A percentile compares a stretch with the other conserved stretches of the same genome.
Evolutionary conservation across 768 basidiomycete species (phyloP).

Genomic region (Serendipita sp.): DNA sequence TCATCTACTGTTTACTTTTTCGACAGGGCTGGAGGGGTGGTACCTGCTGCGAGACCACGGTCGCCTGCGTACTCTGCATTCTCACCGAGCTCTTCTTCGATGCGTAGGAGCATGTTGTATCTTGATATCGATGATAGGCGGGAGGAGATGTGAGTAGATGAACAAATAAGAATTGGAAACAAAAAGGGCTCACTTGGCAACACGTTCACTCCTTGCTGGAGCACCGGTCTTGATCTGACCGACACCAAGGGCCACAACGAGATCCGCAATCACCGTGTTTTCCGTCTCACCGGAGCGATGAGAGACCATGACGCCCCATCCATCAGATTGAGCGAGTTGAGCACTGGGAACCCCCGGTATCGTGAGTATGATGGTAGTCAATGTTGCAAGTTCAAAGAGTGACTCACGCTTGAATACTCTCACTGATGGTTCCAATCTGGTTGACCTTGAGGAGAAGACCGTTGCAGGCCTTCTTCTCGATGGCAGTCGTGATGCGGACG

Average conservation of each 20-base stretch:
- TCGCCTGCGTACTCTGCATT: slow-evolving; percentile 59
- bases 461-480: slow-evolving; percentile 99
- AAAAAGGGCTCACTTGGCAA: slow-evolving; percentile 49
- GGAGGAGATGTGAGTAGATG: not conserved
- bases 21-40: slow-evolving; percentile 51
- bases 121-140: slow-evolving; percentile 9
- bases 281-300: slow-evolving; percentile 99
- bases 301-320: slow-evolving; percentile 99
- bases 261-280: slow-evolving; percentile 91
- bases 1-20: slow-evolving; percentile 32
- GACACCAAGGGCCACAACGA: slow-evolving; percentile 78
- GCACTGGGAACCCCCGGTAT: slow-evolving; percentile 34
- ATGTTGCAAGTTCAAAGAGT: not conserved
- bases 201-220: slow-evolving; percentile 88
- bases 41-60: slow-evolving; percentile 65
- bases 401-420: slow-evolving; percentile 94
- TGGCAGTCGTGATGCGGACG: slow-evolving; percentile 90
- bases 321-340: slow-evolving; percentile 86
- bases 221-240: slow-evolving; percentile 99
- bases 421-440: slow-evolving; percentile 97
- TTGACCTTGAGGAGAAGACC: slow-evolving; percentile 97
- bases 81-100: slow-evolving; percentile 57
- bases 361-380: not conserved
- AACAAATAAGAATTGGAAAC: not conserved
- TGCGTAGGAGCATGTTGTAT: slow-evolving; percentile 74